Conservation (phyloP, 2,329 filamentous ascomycete genomes). For the Helotiales sp. region DNA sequence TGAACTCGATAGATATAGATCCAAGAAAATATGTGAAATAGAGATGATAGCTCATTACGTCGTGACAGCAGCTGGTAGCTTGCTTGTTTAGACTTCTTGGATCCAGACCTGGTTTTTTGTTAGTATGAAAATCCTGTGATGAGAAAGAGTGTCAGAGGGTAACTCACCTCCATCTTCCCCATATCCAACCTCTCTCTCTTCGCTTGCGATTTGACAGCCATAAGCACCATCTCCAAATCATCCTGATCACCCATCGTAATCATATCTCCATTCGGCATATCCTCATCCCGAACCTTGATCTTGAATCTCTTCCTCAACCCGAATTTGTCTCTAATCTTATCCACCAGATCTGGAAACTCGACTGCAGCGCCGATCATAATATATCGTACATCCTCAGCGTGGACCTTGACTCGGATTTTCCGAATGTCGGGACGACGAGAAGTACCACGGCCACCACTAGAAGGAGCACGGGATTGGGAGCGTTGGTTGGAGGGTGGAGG, state of each 20-base stretch:
- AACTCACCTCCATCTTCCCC: conserved; percentile 91
- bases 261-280: conserved; percentile 76
- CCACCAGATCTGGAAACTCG: conserved; percentile 75
- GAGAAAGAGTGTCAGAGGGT: neutral
- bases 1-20: neutral
- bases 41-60: conserved; percentile 10
- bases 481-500: no score
- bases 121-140: conserved; percentile 7
- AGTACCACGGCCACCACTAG: conserved; percentile 47
- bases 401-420: conserved; percentile 88
- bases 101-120: conserved; percentile 31
- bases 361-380: conserved; percentile 78
- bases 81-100: conserved; percentile 29
- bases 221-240: conserved; percentile 86
- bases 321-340: conserved; percentile 85
- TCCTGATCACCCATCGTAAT: conserved; percentile 97
- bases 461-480: conserved; percentile 41
- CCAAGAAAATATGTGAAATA: conserved; percentile 17
- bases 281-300: conserved; percentile 85
- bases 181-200: conserved; percentile 75
- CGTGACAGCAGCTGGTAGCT: conserved; percentile 5
- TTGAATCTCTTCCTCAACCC: conserved; percentile 76
- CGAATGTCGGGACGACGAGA: conserved; percentile 66
- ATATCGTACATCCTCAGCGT: conserved; percentile 87
- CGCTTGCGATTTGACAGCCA: conserved; percentile 65